Conservation (phyloP, 345 rosid species). For the Fremontodendron californicum region DNA sequence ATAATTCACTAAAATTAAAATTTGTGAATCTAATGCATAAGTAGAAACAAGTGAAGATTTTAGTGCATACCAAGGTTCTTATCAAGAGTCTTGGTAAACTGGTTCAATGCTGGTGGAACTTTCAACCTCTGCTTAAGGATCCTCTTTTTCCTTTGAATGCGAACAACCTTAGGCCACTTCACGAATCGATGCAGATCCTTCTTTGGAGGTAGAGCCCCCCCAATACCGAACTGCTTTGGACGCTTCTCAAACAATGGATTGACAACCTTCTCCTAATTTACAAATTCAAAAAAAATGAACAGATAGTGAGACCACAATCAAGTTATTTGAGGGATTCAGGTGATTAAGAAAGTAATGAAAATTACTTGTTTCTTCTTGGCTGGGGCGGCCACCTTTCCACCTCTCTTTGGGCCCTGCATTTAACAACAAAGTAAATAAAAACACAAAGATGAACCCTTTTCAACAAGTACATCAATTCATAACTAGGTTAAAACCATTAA, state of each 20-base stretch:
- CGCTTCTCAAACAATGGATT: slow-evolving; percentile 52
- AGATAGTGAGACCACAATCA: no score
- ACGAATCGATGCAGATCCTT: slow-evolving; percentile 45
- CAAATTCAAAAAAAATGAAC: neutral
- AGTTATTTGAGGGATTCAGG: neutral
- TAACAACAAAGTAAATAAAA: neutral
- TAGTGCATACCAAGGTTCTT: slow-evolving; percentile 40
- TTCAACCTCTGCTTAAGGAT: no score
- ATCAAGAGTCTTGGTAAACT: no score
- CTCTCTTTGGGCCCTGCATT: slow-evolving; percentile 27
- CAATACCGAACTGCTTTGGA: slow-evolving; percentile 53
- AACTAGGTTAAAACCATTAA: neutral
- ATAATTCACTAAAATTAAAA: neutral
- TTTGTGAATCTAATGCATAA: neutral
- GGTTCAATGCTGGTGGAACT: no score
- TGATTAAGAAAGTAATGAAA: neutral
- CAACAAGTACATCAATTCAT: neutral
- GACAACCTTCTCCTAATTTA: slow-evolving; percentile 36
- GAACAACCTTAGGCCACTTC: slow-evolving; percentile 53
- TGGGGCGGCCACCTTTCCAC: slow-evolving; percentile 20
- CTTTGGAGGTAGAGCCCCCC: slow-evolving; percentile 51
- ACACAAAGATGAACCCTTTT: neutral
- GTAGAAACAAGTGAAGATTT: neutral
- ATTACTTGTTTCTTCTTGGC: slow-evolving; percentile 27
- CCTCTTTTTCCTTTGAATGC: slow-evolving; percentile 50